Base-by-base conservation (phyloP, 1,284 basidiomycete species). In the Melampsora americana region DNA sequence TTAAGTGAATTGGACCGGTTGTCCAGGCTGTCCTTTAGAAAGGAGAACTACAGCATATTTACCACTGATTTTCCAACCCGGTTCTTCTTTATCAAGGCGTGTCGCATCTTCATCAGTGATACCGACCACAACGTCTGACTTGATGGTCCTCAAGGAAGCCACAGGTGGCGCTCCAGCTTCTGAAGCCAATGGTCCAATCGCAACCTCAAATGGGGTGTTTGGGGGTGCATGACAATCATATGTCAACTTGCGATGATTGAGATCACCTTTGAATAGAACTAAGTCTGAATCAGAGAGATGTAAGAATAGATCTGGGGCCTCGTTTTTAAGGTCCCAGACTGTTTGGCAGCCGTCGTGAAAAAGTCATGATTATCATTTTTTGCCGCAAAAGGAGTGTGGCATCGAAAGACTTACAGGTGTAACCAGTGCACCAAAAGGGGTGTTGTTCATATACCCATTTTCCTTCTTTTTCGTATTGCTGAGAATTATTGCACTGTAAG, bases 391-490 rank as follows among this genome's bases (percentile, higher is more conserved):
- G 48, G 23, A 14, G 28, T 14, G 67, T 46, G 46, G 35, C 32
- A 30, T 20, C 23, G 20, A 12, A 65, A 78, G 80, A 78, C 65
- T 81, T 81, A 82, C 89, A 94, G 67, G 92, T 94, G 84, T 92
- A 94, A n/a, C 92, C 92, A 18, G 80, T 79, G 76, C 78, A 93
- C 93, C 93, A 95, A 87, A 94, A 95, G 23, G 95, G 92, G 80
- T 97, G 95, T 83, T 94, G 91, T 83, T 97, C 93, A 83, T 96
- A 98, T 68, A 93, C 87, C 92, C 93, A 96, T 85, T 90, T 92
- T 64, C 93, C 93, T 82, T 95, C 90, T 81, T 88, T 90, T 84
- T 93, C 93, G 83, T 97, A 99, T 88, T 92, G 88, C 90, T 90
- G 77, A 5, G n/a, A 2, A 69, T 12, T 3, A 7, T 26, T n/a